phyloP scores from a whole-genome alignment of 2,329 filamentous ascomycete species.

The Xylaria sp. region DNA sequence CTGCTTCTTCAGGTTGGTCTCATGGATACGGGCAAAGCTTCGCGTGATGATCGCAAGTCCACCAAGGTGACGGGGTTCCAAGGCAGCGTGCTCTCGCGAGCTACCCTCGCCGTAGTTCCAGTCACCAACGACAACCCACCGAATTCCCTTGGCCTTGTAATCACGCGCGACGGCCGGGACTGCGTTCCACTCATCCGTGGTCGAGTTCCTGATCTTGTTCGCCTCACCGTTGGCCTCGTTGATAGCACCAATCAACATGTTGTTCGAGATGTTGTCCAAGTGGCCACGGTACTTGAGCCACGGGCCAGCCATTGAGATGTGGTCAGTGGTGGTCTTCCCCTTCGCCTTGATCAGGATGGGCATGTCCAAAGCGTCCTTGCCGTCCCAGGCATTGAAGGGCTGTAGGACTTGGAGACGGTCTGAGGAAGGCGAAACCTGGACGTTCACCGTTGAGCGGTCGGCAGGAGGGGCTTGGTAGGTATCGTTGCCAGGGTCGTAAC shows the following conservation, averaged over 20 bases:
- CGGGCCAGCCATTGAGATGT: slow-evolving; percentile 95
- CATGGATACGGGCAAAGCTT: slow-evolving; percentile 98
- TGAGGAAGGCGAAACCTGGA: slow-evolving; percentile 83
- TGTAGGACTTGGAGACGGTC: slow-evolving; percentile 92
- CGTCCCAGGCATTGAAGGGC: slow-evolving; percentile 87
- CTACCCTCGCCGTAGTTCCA: slow-evolving; percentile 99
- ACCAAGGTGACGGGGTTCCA: slow-evolving; percentile 96
- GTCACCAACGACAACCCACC: slow-evolving; percentile 97
- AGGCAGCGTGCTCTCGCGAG: slow-evolving; percentile 96
- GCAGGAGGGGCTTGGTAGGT: slow-evolving; percentile 94
- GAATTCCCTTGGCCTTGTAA: slow-evolving; percentile 96
- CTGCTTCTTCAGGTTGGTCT: slow-evolving; percentile 99
- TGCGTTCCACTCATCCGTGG: slow-evolving; percentile 80
- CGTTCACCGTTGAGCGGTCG: slow-evolving; percentile 72
- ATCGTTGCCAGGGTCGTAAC: slow-evolving; percentile 89
- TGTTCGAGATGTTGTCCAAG: slow-evolving; percentile 99
- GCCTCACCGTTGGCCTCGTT: slow-evolving; percentile 95
- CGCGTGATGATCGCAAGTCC: slow-evolving; percentile 96
- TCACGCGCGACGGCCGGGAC: slow-evolving; percentile 94
- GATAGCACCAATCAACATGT: slow-evolving; percentile 97
- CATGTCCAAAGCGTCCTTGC: slow-evolving; percentile 81
- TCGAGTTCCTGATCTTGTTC: slow-evolving; percentile 95
- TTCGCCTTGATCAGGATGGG: slow-evolving; percentile 95
- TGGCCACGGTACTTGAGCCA: slow-evolving; percentile 99
- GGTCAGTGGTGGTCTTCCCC: slow-evolving; percentile 96